These are phyloP conservation scores for Kurtzmaniella natalensis DNA, from an alignment of 1,139 yeast genomes.

Conservation along the genomic window DNA sequence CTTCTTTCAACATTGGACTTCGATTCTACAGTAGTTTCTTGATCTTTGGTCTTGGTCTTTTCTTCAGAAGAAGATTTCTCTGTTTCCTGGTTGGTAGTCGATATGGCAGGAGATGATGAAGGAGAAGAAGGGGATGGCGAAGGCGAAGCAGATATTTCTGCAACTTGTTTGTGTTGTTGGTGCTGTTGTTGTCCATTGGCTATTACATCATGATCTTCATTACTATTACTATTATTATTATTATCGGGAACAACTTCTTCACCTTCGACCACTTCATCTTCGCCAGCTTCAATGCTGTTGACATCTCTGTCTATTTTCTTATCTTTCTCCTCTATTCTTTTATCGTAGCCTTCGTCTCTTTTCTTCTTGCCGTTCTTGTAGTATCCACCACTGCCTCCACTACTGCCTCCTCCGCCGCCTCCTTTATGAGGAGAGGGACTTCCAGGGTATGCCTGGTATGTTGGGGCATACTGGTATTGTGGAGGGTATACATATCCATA, in stretches of 20 bases:
- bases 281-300: too few species aligned
- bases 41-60: not conserved
- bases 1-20: not conserved
- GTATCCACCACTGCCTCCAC: too few species aligned
- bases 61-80: not conserved
- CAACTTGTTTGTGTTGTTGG: not conserved
- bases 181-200: not conserved
- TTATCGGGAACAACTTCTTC: not conserved
- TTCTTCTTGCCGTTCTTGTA: slow-evolving; percentile 1
- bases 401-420: too few species aligned
- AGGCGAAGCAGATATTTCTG: too few species aligned
- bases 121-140: too few species aligned
- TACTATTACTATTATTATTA: slow-evolving; percentile 1
- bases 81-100: too few species aligned
- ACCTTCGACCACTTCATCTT: not conserved
- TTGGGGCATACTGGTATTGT: slow-evolving; percentile 5
- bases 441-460: slow-evolving; percentile 7
- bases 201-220: not conserved
- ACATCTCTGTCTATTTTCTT: too few species aligned
- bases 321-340: not conserved
- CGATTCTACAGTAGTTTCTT: not conserved
- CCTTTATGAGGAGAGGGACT: not conserved
- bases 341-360: not conserved
- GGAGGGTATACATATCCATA: slow-evolving; percentile 10
- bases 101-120: too few species aligned